Evolutionary conservation across 2,329 filamentous ascomycete species (phyloP), one percentile per base, ranked within the genome.

Genomic region (Bipolaris cookei): DNA sequence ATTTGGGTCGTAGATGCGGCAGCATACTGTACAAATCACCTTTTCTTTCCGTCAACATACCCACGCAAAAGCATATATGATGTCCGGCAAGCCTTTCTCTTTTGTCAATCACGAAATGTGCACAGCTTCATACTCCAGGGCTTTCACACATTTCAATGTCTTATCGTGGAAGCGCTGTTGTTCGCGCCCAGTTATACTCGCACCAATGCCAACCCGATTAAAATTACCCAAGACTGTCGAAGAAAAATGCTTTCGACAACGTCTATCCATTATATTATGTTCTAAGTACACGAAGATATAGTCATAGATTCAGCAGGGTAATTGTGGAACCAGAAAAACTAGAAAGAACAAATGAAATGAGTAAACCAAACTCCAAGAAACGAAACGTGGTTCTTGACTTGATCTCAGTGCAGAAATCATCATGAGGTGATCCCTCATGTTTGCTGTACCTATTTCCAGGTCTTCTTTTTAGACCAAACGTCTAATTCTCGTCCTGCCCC

Each of bases 11-110:
- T 30, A 46, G 32, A 54, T 44, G 37, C 34, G 32, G 16, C 54
- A 60, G 41, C 44, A 61, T 59, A 67, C 47, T 71, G 66, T 69
- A 70, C 57, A 67, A 66, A 69, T 62, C 62, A 56, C 51, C 59
- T 62, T 67, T 69, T 62, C 56, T 52, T 69, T 63, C 51, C 18
- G 37, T 64, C 51, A 58, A 25, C 23, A 51, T 18, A 30, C 7
- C 35, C 25, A 6, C 11, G 16, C 14, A 23, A 38, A 11, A 13
- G 13, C 11, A 28, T n/a, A n/a, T 23, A 37, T 48, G 45, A 14
- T 28, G 2, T 23, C 13, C 18, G 13, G 18, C 18, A 18, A 38
- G 14, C 10, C 18, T 4, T 25, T n/a, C 7, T 7, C 10, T 25
- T 25, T n/a, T n/a, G 0, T 25, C 28, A 5, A 8, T 21, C 16